Percentiles rank a stretch among this genome's conserved stretches.
Evolutionary conservation across 495 filamentous ascomycete genomes (phyloP).

Genomic region (Thozetella sp.): DNA sequence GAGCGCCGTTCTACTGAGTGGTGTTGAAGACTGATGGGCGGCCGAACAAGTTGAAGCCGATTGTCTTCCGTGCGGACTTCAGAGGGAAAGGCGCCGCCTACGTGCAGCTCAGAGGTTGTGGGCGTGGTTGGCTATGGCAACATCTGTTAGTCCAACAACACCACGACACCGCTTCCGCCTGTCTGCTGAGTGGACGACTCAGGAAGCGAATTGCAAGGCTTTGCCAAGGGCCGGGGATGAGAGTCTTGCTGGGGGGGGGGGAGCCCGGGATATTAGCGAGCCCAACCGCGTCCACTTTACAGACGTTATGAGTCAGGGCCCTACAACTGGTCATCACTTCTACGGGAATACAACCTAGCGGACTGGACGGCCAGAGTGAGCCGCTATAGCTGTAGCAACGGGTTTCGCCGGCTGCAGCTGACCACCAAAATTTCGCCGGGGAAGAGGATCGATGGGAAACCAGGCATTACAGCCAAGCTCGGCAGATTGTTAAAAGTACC

Average conservation of each 20-base stretch:
- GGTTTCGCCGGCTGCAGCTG: too few relatives aligned
- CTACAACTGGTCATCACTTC: background rate
- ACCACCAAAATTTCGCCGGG: too few relatives aligned
- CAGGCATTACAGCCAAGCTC: too few relatives aligned
- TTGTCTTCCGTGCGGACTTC: slow-evolving; percentile 10
- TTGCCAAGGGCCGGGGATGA: slow-evolving; percentile 29
- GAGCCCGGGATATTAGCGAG: background rate
- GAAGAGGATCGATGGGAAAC: too few relatives aligned
- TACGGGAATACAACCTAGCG: too few relatives aligned
- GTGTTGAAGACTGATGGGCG: too few relatives aligned
- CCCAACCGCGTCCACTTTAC: background rate
- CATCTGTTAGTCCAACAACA: slow-evolving; percentile 21
- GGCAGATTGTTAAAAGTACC: too few relatives aligned
- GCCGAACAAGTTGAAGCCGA: background rate
- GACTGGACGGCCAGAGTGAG: too few relatives aligned
- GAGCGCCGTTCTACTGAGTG: too few relatives aligned
- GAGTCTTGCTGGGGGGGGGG: slow-evolving; percentile 23
- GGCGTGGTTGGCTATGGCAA: slow-evolving; percentile 33
- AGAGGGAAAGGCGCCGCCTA: slow-evolving; percentile 21
- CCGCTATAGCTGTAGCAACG: too few relatives aligned
- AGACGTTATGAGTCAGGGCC: background rate
- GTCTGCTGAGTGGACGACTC: background rate
- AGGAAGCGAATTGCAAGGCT: slow-evolving; percentile 27
- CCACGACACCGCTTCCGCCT: slow-evolving; percentile 3
- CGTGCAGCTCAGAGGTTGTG: slow-evolving; percentile 30